Evolutionary conservation across 441 rosid species (phyloP).

Genomic region (Lepidium campestre): DNA sequence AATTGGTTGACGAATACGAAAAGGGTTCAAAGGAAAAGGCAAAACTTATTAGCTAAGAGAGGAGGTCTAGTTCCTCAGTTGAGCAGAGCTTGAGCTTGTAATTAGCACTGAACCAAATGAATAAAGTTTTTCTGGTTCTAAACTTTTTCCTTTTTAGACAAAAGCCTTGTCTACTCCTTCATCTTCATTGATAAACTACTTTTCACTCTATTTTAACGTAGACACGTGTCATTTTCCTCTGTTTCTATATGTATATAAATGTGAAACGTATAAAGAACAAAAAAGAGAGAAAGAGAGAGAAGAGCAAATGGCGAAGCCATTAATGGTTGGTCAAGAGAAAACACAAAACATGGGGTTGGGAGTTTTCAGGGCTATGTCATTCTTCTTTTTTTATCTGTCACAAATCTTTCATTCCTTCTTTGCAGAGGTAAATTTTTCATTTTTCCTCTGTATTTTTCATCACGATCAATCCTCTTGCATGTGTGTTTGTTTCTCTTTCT

Average conservation of each 20-base stretch:
- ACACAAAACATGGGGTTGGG: not conserved
- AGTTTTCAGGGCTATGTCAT: not conserved
- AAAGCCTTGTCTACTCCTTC: not conserved
- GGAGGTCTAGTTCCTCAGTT: no score
- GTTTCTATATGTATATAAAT: not conserved
- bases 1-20: slow-evolving; percentile 5
- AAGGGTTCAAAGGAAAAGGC: not conserved
- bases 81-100: not conserved
- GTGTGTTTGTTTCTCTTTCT: no score
- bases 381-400: slow-evolving; percentile 16
- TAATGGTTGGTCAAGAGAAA: not conserved
- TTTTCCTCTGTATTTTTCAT: not conserved
- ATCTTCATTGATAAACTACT: no score
- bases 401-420: slow-evolving; percentile 4
- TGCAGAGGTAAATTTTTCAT: slow-evolving; percentile 33
- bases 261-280: not conserved
- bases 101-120: not conserved
- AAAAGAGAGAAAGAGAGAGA: not conserved
- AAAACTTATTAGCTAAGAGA: not conserved
- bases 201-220: no score
- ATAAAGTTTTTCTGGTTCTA: not conserved
- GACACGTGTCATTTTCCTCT: not conserved
- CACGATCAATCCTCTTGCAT: no score
- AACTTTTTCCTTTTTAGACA: not conserved
- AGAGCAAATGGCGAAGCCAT: not conserved